Evolutionary conservation across 2,329 filamentous ascomycete genomes (phyloP).

Genomic region (Golovinomyces cichoracearum): DNA sequence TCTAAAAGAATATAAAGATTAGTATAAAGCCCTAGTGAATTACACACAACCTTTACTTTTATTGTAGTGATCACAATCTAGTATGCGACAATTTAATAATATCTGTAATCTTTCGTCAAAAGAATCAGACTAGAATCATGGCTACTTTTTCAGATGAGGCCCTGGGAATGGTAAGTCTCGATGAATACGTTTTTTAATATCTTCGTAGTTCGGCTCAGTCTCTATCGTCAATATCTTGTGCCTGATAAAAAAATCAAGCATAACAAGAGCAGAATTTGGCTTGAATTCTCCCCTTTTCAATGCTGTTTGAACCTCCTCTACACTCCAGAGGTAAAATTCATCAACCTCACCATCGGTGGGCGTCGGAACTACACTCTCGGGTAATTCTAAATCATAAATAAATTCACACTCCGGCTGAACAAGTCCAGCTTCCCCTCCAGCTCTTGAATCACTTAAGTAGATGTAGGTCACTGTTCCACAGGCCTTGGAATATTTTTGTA

Average conservation of each 20-base stretch:
- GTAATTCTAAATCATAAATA: constrained; percentile 66
- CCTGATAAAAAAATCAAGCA: constrained; percentile 74
- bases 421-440: constrained; percentile 56
- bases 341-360: constrained; percentile 80
- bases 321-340: constrained; percentile 49
- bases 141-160: too few species aligned
- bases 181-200: constrained; percentile 52
- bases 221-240: constrained; percentile 55
- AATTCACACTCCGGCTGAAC: constrained; percentile 82
- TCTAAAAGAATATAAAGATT: too few species aligned
- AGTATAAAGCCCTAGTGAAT: too few species aligned
- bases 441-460: constrained; percentile 47
- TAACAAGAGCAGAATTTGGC: constrained; percentile 63
- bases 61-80: too few species aligned
- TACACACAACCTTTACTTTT: too few species aligned
- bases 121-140: too few species aligned
- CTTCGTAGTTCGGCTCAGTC: constrained; percentile 52
- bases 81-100: too few species aligned
- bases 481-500: constrained; percentile 31
- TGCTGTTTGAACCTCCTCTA: constrained; percentile 48
- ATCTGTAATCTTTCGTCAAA: too few species aligned
- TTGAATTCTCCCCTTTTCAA: constrained; percentile 59
- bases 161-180: constrained; percentile 59
- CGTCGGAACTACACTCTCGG: constrained; percentile 37
- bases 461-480: constrained; percentile 61